Percentiles rank a stretch among this genome's conserved stretches.
Evolutionary conservation across 768 basidiomycete species (phyloP).

Genomic region (Hericium coralloides): DNA sequence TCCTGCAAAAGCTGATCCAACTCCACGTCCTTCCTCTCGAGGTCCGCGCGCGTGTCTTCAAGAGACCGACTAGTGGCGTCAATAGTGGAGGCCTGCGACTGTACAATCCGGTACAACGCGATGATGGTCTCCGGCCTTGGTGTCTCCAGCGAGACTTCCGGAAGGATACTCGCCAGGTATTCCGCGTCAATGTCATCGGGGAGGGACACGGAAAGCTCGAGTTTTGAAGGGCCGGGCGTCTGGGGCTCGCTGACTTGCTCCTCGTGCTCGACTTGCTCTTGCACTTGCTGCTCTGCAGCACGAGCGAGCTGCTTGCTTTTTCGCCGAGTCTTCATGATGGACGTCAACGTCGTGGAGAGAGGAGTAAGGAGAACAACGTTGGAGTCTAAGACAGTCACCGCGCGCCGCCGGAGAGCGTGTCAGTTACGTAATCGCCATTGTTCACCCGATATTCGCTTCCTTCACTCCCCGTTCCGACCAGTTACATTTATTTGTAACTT

Average conservation of each 20-base stretch:
- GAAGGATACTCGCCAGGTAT: slow-evolving; percentile 48
- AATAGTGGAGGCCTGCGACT: slow-evolving; percentile 45
- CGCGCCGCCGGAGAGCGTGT: background rate
- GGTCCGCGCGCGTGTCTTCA: slow-evolving; percentile 61
- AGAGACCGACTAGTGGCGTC: slow-evolving; percentile 52
- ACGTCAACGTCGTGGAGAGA: background rate
- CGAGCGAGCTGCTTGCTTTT: slow-evolving; percentile 49
- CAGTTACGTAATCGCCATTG: background rate
- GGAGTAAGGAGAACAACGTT: background rate
- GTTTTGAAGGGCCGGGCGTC: slow-evolving; percentile 26
- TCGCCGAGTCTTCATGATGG: slow-evolving; percentile 46
- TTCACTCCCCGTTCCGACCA: no score
- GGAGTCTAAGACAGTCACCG: background rate
- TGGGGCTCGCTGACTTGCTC: slow-evolving; percentile 25
- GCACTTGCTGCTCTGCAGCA: slow-evolving; percentile 15
- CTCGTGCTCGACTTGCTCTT: slow-evolving; percentile 12
- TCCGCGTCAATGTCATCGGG: slow-evolving; percentile 65
- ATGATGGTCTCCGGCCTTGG: slow-evolving; percentile 54
- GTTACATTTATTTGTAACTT: no score
- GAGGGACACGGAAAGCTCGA: slow-evolving; percentile 34
- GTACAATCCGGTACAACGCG: slow-evolving; percentile 51
- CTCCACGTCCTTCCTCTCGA: slow-evolving; percentile 70
- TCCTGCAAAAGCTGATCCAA: slow-evolving; percentile 81
- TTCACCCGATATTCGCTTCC: no score
- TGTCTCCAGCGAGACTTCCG: slow-evolving; percentile 46